These are phyloP conservation scores for Westerdykella ornata DNA, from an alignment of 2,329 filamentous ascomycete species.

Conservation along the genomic window DNA sequence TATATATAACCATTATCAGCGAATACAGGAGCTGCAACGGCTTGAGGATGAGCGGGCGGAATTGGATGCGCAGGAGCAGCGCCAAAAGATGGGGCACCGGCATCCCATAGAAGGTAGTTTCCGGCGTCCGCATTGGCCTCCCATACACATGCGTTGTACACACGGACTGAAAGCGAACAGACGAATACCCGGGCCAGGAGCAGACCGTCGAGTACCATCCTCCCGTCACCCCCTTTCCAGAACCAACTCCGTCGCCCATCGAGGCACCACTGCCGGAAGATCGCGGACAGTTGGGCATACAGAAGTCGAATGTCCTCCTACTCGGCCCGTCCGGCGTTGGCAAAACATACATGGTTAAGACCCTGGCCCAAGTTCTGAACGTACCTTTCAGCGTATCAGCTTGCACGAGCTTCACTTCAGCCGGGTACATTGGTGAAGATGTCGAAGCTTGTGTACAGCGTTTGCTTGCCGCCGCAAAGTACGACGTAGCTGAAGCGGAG, in stretches of 20 bases:
- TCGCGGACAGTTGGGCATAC: constrained; percentile 62
- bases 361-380: constrained; percentile 83
- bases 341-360: constrained; percentile 93
- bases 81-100: constrained; percentile 59
- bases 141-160: not conserved
- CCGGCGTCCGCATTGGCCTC: constrained; percentile 4
- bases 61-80: constrained; percentile 61
- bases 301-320: constrained; percentile 91
- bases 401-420: constrained; percentile 92
- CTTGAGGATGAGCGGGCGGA: constrained; percentile 75
- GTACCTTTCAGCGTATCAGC: constrained; percentile 94
- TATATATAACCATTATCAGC: constrained; percentile 95
- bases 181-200: constrained; percentile 58
- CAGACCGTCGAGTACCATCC: constrained; percentile 40
- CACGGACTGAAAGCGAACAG: constrained; percentile 37
- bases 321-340: constrained; percentile 91
- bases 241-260: constrained; percentile 16
- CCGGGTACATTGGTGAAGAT: constrained; percentile 95
- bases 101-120: constrained; percentile 70
- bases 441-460: constrained; percentile 93
- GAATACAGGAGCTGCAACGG: constrained; percentile 67
- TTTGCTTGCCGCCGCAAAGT: constrained; percentile 81
- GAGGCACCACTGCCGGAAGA: constrained; percentile 45
- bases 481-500: constrained; percentile 76
- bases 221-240: constrained; percentile 8